phyloP scores from a whole-genome alignment of 1,139 yeast species.

The Nakaseomyces kungkrabaensis region DNA sequence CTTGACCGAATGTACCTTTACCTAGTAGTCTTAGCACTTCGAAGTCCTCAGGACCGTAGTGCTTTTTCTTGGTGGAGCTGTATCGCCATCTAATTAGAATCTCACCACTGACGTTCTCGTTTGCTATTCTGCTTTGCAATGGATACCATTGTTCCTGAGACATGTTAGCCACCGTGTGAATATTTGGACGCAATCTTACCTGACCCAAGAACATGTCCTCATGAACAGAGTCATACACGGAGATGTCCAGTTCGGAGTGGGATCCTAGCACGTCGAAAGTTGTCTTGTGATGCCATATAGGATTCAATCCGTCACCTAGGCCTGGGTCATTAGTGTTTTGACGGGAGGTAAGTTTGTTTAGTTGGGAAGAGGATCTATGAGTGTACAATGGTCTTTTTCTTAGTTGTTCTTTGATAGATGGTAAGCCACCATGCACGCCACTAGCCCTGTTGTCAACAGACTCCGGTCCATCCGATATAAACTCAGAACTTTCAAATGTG shows the following conservation, averaged over 20 bases:
- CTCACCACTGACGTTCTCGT: conserved; percentile 70
- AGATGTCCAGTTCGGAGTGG: conserved; percentile 72
- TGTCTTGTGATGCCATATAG: conserved; percentile 86
- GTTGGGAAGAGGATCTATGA: conserved; percentile 57
- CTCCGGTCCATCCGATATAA: conserved; percentile 74
- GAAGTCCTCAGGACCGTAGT: conserved; percentile 88
- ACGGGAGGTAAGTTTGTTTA: conserved; percentile 32
- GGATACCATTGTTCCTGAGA: conserved; percentile 55
- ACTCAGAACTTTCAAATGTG: conserved; percentile 87
- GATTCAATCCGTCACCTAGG: conserved; percentile 41
- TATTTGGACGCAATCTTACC: conserved; percentile 60
- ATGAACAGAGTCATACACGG: conserved; percentile 74
- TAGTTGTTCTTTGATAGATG: conserved; percentile 18
- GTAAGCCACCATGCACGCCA: conserved; percentile 16
- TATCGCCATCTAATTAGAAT: conserved; percentile 68
- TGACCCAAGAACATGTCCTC: conserved; percentile 85
- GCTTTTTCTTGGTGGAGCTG: conserved; percentile 57
- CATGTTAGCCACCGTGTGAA: conserved; percentile 28
- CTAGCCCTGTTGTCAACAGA: conserved; percentile 38
- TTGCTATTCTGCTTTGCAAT: conserved; percentile 61
- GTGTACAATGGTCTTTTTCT: conserved; percentile 42
- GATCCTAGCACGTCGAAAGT: conserved; percentile 84
- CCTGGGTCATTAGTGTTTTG: conserved; percentile 10
- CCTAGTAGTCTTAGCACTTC: conserved; percentile 84
- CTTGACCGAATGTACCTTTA: conserved; percentile 96